phyloP scores from a whole-genome alignment of 345 rosid species.

The Firmiana major region DNA sequence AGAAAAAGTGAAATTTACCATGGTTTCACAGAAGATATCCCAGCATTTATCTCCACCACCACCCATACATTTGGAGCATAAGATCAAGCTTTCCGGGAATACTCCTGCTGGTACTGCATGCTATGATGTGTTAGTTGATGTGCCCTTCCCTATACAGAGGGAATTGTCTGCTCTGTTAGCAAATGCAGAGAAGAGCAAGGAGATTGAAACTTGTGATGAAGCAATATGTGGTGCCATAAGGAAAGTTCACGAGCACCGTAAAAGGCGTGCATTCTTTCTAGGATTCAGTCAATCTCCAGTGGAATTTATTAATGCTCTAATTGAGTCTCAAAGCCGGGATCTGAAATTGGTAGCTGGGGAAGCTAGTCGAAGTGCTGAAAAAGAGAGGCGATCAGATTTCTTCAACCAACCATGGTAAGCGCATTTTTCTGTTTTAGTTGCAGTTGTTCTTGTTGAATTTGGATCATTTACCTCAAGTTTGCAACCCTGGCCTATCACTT shows the following conservation, averaged over 20 bases:
- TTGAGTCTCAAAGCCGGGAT: conserved; percentile 91
- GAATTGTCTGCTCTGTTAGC: conserved; percentile 80
- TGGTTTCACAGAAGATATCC: conserved; percentile 86
- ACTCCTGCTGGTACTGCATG: conserved; percentile 79
- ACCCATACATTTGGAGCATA: conserved; percentile 89
- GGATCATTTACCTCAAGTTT: neutral
- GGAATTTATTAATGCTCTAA: conserved; percentile 87
- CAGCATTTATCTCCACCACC: conserved; percentile 82
- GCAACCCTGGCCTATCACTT: neutral
- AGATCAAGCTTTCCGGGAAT: conserved; percentile 84
- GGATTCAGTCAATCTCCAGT: conserved; percentile 98
- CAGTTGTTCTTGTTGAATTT: neutral
- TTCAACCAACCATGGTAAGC: conserved; percentile 94
- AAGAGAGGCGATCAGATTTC: conserved; percentile 82
- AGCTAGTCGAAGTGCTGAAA: conserved; percentile 79
- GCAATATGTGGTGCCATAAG: conserved; percentile 85
- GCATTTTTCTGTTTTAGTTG: neutral
- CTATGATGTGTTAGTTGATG: conserved; percentile 92
- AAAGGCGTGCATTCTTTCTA: conserved; percentile 88
- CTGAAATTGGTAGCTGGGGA: conserved; percentile 87
- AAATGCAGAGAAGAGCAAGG: conserved; percentile 93
- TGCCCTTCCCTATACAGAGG: conserved; percentile 91
- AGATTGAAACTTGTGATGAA: conserved; percentile 93
- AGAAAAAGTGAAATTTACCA: conserved; percentile 71
- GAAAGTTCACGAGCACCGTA: conserved; percentile 92